Percentiles rank a stretch among this genome's conserved stretches.
Evolutionary conservation across 257 asterid species (phyloP).

Genomic region (Solanum ossicruentum): DNA sequence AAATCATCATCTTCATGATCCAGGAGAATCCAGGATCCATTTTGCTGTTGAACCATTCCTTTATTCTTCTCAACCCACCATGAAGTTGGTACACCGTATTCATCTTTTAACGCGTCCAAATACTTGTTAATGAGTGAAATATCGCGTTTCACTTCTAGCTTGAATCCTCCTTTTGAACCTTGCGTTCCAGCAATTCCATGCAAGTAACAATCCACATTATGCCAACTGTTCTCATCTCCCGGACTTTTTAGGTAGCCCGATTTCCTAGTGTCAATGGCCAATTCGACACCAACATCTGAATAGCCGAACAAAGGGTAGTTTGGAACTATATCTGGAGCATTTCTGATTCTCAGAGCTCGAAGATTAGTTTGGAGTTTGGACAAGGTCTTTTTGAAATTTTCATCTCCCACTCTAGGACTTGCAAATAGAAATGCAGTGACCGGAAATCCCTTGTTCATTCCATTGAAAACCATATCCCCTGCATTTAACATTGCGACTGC

Average conservation of each 20-base stretch:
- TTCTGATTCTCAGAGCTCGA: slow-evolving; percentile 11
- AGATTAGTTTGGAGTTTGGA: slow-evolving; percentile 2
- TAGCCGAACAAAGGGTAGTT: slow-evolving; percentile 15
- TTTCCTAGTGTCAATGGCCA: slow-evolving; percentile 9
- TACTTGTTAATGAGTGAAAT: slow-evolving; percentile 31
- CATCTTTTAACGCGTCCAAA: slow-evolving; percentile 11
- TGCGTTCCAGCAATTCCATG: slow-evolving; percentile 28
- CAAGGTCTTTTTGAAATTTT: not conserved
- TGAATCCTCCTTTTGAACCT: slow-evolving; percentile 16
- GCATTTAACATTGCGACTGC: slow-evolving; percentile 37
- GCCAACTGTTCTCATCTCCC: slow-evolving; percentile 17
- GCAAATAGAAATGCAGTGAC: slow-evolving; percentile 39
- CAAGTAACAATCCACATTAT: slow-evolving; percentile 38
- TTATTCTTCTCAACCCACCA: slow-evolving; percentile 41
- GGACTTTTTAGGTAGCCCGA: slow-evolving; percentile 18
- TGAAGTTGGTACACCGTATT: slow-evolving; percentile 9
- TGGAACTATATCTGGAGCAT: slow-evolving; percentile 25
- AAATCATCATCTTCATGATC: slow-evolving; percentile 13
- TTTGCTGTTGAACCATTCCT: slow-evolving; percentile 27
- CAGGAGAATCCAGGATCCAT: slow-evolving; percentile 19
- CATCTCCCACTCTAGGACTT: slow-evolving; percentile 30
- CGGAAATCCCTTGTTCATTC: slow-evolving; percentile 13
- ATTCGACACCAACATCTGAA: slow-evolving; percentile 6
- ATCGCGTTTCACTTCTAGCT: slow-evolving; percentile 14
- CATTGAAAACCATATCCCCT: slow-evolving; percentile 31